Evolutionary conservation across 768 basidiomycete genomes (phyloP), one percentile per base, ranked within the genome.

Genomic region (Leccinum boreale): DNA sequence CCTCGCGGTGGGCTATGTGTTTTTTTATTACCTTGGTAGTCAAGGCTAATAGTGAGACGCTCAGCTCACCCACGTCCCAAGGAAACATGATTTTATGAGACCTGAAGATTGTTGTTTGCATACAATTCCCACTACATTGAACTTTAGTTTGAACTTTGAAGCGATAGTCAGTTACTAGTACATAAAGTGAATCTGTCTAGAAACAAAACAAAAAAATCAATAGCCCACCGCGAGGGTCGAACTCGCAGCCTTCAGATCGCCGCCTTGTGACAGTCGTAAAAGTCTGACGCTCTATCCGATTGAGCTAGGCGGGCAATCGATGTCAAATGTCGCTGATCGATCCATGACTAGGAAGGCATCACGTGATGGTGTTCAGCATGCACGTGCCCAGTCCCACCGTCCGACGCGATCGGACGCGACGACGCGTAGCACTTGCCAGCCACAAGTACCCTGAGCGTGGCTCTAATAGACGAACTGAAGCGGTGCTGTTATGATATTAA

Each of bases 151-250:
- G 31, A 29, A 29, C 29, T 29, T 31, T 31, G 29, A 29, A 29
- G 29, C 29, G 8, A 8, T 36, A n/a, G n/a, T n/a, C n/a, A n/a
- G n/a, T n/a, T n/a, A n/a, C n/a, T n/a, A n/a, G n/a, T n/a, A 15
- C 14, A 35, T 36, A 17, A 45, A 45, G 4, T 19, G 14, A 42
- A 42, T 7, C 3, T 42, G n/a, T 42, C n/a, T 9, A n/a, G 39
- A 19, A 23, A 21, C n/a, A n/a, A n/a, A n/a, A n/a, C n/a, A 12
- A 10, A 12, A 7, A 47, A 23, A 1, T 11, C 11, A 3, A 28
- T 83, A 86, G 85, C 85, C 85, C 85, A 85, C 84, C 85, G 85
- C 85, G 85, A 85, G 85, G 85, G 79, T 87, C 85, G 85, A 87
- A 87, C 85, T 85, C 85, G 85, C 85, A 87, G 83, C 85, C 85